These are phyloP conservation scores for Beta macrorhiza DNA, from an alignment of 179 eudicot genomes.

Conservation along the genomic window DNA sequence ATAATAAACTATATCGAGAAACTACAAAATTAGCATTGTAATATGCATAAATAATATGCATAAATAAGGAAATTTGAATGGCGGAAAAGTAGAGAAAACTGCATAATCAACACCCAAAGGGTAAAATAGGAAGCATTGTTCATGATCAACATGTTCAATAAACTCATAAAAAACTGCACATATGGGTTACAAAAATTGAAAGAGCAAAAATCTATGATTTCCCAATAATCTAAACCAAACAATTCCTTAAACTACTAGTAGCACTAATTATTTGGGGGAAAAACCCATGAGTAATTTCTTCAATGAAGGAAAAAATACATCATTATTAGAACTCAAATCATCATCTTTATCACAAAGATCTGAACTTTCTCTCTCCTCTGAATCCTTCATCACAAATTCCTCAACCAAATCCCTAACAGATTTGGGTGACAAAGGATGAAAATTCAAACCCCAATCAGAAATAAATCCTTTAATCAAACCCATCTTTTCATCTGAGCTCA, in stretches of 20 bases:
- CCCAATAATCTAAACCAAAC: background rate
- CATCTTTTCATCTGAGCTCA: constrained; percentile 53
- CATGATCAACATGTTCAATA: background rate
- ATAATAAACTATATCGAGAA: no score
- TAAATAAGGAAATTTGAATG: no score
- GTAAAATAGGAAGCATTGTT: background rate
- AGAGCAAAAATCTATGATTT: background rate
- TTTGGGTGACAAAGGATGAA: constrained; percentile 61
- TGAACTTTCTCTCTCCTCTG: background rate
- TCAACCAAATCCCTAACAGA: constrained; percentile 60
- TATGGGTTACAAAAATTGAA: background rate
- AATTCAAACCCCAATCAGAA: constrained; percentile 55
- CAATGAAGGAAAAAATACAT: constrained; percentile 34
- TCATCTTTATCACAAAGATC: background rate
- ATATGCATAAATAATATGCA: no score
- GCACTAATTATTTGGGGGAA: constrained; percentile 6
- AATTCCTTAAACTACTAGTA: background rate
- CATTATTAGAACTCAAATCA: constrained; percentile 3
- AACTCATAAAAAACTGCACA: background rate
- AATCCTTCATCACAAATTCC: constrained; percentile 35
- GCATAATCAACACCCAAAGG: background rate
- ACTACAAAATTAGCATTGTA: no score
- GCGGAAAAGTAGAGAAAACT: background rate
- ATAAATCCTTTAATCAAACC: constrained; percentile 55
- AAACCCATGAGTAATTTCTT: constrained; percentile 43